Conservation (phyloP, 495 filamentous ascomycete genomes). For the Neurospora sp. region DNA sequence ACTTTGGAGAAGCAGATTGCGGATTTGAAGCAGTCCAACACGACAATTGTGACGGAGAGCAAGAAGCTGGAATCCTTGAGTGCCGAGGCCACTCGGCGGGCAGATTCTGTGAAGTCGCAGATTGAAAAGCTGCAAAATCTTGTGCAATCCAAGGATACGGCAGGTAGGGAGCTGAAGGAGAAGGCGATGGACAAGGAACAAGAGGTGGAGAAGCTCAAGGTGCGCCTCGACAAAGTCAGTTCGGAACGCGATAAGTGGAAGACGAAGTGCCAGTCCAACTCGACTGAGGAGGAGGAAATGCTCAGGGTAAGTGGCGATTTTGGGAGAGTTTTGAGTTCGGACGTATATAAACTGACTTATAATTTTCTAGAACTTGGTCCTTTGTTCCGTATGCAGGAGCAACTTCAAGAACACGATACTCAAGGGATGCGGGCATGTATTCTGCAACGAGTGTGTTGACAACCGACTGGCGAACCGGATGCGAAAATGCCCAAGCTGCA, state of each 20-base stretch:
- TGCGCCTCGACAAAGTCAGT: constrained; percentile 60
- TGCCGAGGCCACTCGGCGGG: constrained; percentile 54
- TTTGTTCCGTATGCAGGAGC: constrained; percentile 79
- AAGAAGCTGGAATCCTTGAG: constrained; percentile 59
- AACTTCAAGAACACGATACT: constrained; percentile 91
- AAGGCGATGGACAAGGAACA: constrained; percentile 49
- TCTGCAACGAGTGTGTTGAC: constrained; percentile 83
- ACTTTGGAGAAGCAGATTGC: constrained; percentile 84
- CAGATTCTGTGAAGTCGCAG: constrained; percentile 67
- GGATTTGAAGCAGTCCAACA: constrained; percentile 67
- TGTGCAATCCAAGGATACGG: constrained; percentile 62
- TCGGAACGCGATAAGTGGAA: constrained; percentile 76
- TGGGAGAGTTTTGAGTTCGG: neutral
- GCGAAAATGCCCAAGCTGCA: constrained; percentile 91
- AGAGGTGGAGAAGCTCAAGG: constrained; percentile 62
- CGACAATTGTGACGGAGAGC: constrained; percentile 53
- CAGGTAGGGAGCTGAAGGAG: constrained; percentile 50
- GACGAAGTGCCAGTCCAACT: constrained; percentile 66
- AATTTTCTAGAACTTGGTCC: constrained; percentile 57
- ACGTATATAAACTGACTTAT: neutral
- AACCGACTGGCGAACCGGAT: constrained; percentile 77
- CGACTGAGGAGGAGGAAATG: constrained; percentile 71
- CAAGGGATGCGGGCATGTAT: constrained; percentile 92
- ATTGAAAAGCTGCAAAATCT: constrained; percentile 62
- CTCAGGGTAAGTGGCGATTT: constrained; percentile 54